Conservation (phyloP, 2,329 filamentous ascomycete species). For the Paecilomyces sp. region DNA sequence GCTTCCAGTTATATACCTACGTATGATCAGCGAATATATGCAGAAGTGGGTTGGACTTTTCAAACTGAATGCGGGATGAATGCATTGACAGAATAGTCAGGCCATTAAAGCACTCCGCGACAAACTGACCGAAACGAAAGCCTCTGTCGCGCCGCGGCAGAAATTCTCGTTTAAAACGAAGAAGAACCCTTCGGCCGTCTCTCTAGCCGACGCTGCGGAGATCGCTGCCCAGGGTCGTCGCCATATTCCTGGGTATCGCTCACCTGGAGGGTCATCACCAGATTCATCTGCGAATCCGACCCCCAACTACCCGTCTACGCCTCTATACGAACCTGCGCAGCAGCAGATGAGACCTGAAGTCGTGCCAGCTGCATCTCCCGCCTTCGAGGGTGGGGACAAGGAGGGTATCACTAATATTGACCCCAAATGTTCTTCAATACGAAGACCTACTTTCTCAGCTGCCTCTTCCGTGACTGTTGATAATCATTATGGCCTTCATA, state of each 20-base stretch:
- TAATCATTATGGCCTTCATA: slow-evolving; percentile 61
- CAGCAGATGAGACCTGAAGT: slow-evolving; percentile 28
- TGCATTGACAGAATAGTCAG: slow-evolving; percentile 31
- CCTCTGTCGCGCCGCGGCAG: slow-evolving; percentile 62
- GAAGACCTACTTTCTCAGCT: slow-evolving; percentile 54
- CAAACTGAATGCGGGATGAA: neutral
- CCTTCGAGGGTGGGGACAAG: slow-evolving; percentile 12
- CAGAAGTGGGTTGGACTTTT: slow-evolving; percentile 50
- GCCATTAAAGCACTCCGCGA: slow-evolving; percentile 75
- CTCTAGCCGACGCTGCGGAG: slow-evolving; percentile 50
- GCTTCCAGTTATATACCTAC: slow-evolving; percentile 74
- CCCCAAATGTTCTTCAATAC: slow-evolving; percentile 28
- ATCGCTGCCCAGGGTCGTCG: slow-evolving; percentile 43
- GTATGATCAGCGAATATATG: slow-evolving; percentile 83
- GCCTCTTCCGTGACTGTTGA: slow-evolving; percentile 57
- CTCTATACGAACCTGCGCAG: slow-evolving; percentile 27
- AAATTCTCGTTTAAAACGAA: slow-evolving; percentile 76
- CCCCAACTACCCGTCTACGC: slow-evolving; percentile 29
- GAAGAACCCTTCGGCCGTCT: slow-evolving; percentile 50
- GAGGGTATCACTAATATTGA: slow-evolving; percentile 10
- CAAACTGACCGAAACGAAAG: slow-evolving; percentile 64
- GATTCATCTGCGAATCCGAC: slow-evolving; percentile 30
- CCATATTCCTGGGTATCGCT: slow-evolving; percentile 35
- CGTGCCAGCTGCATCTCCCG: slow-evolving; percentile 27
- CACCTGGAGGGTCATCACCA: slow-evolving; percentile 34